Conservation (phyloP, 108 stramenopile species). For the Pseudonitzschia multistriata region DNA sequence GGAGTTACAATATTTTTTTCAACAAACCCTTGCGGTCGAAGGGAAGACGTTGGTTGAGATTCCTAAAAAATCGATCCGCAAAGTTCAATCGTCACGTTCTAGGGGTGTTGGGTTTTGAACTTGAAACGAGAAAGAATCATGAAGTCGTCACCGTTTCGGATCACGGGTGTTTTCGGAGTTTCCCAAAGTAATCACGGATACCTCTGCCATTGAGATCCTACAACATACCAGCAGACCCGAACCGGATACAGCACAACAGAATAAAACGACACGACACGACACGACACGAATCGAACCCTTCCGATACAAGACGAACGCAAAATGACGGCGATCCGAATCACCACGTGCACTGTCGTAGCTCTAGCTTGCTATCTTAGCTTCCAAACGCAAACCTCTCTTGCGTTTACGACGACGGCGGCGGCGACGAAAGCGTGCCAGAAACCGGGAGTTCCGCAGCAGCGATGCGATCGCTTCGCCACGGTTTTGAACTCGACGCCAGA, state of each 20-base stretch:
- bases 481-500: not conserved
- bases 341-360: not conserved
- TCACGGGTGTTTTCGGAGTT: no score
- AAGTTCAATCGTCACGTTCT: not conserved
- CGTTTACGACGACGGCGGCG: conserved; percentile 4
- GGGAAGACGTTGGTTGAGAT: not conserved
- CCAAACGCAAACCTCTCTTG: not conserved
- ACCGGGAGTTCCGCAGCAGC: not conserved
- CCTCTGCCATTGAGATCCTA: no score
- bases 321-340: not conserved
- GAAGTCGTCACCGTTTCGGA: no score
- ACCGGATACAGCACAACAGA: no score
- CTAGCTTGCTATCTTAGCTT: not conserved
- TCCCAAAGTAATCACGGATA: no score
- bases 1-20: no score
- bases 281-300: no score
- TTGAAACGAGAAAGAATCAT: no score
- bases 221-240: no score
- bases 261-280: no score
- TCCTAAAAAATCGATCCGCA: not conserved
- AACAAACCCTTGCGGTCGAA: no score
- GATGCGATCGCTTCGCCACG: not conserved
- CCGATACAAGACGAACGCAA: not conserved
- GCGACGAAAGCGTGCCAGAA: not conserved
- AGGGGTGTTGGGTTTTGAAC: no score